Conservation (phyloP, 805 yeast species). For the Kuraishia molischiana region DNA sequence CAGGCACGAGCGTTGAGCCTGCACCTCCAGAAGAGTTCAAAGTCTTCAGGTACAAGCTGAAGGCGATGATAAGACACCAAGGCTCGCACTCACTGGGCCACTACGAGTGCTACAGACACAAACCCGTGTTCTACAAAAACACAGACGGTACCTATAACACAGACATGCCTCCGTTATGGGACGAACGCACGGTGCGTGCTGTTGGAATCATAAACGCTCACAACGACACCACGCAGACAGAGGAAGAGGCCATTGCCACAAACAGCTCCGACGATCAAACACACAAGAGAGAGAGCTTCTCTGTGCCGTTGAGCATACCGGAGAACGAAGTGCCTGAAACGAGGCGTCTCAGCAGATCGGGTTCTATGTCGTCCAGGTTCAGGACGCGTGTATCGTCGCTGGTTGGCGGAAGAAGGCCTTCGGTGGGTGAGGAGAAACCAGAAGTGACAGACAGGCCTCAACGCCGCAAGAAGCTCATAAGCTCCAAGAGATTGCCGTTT, state of each 20-base stretch:
- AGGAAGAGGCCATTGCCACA: neutral
- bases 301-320: conserved; percentile 1
- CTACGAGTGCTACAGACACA: conserved; percentile 78
- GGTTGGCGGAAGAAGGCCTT: conserved; percentile 8
- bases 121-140: conserved; percentile 49
- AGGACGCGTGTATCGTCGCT: conserved; percentile 13
- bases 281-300: neutral
- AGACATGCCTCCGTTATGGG: conserved; percentile 1
- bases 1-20: neutral
- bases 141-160: conserved; percentile 13
- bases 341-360: neutral
- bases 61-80: conserved; percentile 71
- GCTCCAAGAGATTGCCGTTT: conserved; percentile 48
- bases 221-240: neutral
- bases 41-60: conserved; percentile 40
- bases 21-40: neutral
- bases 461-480: conserved; percentile 38
- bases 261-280: neutral
- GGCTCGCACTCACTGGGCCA: conserved; percentile 90
- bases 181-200: neutral
- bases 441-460: conserved; percentile 1
- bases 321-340: neutral
- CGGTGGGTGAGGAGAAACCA: conserved; percentile 2
- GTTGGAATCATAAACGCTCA: conserved; percentile 2
- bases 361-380: conserved; percentile 4